Evolutionary conservation across 164 flowering plant species (phyloP), one percentile per base, ranked within the genome.

Genomic region (Paratinospora sagittata): DNA sequence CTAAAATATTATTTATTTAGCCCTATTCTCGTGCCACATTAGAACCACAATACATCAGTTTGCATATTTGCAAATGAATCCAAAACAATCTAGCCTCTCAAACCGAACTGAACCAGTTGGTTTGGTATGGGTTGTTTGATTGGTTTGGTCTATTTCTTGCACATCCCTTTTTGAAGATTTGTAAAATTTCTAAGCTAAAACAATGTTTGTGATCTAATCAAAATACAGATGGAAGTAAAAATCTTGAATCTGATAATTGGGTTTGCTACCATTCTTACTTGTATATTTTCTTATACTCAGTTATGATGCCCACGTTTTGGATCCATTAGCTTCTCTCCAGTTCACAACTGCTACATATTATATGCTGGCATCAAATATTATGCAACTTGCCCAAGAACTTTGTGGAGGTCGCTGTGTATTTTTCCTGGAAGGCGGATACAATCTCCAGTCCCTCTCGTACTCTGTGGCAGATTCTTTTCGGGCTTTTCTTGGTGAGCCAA

Each of bases 381-480:
- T 85, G 72, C 95, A 85, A 75, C 87, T 92, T 0, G 93, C 98
- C 4, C 85, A 77, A 74, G 92, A 92, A 41, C 78, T 92, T 34
- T 95, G 97, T 71, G 85, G 87, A 0, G 98, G 98, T 11, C 95
- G 97, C 16, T 92, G 97, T 36, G 88, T 95, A 17, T 92, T 95
- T 70, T 94, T 94, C 83, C 73, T 94, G 82, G 98, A 94, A 82
- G 98, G 98, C 57, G 97, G 98, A n/a, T 95, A 95, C 83, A 95
- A 95, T 76, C 93, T 95, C 27, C 71, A 82, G 33, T 88, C 97
- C 66, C 96, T 92, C 49, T 88, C 97, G 0, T 75, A 87, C 69
- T 92, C 98, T 24, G 96, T 95, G 16, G 97, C 94, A n/a, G 97
- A 95, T 63, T 84, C 97, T 12, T 95, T 95, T 63, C 87, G 86